Evolutionary conservation across 2,329 filamentous ascomycete species (phyloP), one percentile per base, ranked within the genome.

Genomic region (Pezicula neosporulosa): DNA sequence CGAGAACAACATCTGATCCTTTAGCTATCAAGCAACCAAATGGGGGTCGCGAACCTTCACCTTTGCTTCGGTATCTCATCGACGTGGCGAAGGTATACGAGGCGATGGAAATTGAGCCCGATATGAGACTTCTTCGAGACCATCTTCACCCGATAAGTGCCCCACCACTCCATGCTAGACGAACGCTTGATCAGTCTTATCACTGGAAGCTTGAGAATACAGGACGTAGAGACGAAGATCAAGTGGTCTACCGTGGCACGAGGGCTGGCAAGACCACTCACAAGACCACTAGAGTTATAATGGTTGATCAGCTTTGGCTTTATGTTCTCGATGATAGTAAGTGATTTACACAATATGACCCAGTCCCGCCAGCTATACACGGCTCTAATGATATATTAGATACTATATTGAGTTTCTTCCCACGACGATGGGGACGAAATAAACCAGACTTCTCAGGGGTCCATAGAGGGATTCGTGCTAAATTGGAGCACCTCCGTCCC

Each of bases 121-220:
- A 63, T 41, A 55, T 56, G 47, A 55, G 45, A 27, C 39, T 63
- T 1, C 36, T 63, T 15, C 44, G 53, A 21, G 47, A 48, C 3
- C 42, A 60, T 37, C 38, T 61, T 4, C 30, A 56, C 24, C 38
- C 16, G 13, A 27, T 39, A 9, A 9, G 18, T 6, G 13, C 55
- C 18, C 52, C 56, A 2, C 71, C 73, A 0, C 52, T 77, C 1
- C 21, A 21, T 21, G 21, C 21, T 5, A 64, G 74, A 0, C 60
- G 75, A 2, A 76, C 74, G 0, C 61, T 77, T 1, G 74, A 77
- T 39, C 74, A 77, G 51, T 68, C 68, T 0, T 76, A 74, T 48
- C 70, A 70, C 37, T 70, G 67, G 68, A 70, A 64, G 0, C 56
- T 72, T 1, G 61, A 65, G 0, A 65, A 68, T 9, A 75, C 72